Evolutionary conservation across 352 stramenopile species (phyloP), one percentile per base, ranked within the genome.

Genomic region (Pythium phragmitis): DNA sequence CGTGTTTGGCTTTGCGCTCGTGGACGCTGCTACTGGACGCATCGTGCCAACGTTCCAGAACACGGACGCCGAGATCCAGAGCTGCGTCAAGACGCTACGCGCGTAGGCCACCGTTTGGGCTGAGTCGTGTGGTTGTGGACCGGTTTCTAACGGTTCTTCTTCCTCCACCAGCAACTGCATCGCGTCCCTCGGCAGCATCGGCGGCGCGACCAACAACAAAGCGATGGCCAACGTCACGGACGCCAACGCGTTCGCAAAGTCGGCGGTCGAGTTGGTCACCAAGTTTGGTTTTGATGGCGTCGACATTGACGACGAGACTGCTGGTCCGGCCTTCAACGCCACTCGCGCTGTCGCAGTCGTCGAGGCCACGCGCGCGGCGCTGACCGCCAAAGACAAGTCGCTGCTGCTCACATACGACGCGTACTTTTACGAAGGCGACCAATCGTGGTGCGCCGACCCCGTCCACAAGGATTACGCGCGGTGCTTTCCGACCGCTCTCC

Each of bases 271-370:
- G 21, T 67, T 93, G 7, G 69, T 91, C 28, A 34, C 68, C 1
- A 89, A 86, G 49, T 93, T 89, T 53, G 78, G 67, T 9, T 90
- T 93, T 55, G 77, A 86, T 19, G 85, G 85, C 12, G 26, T 93
- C 19, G 85, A 93, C 54, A 69, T 93, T 1, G 85, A 93, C 53
- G 80, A 93, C 56, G 85, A 93, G 73, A 85, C 73, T 0, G 80
- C 89, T 19, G 82, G 80, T n/a, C 5, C 64, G 1, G 68, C 84
- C 33, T 93, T 87, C 46, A 76, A 82, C 53, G 69, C 73, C 8
- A 47, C 76, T n/a, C 75, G 70, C 28, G 72, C 85, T 5, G 57
- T 89, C 11, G 70, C 46, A 6, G 58, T 85, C 45, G 62, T 93
- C 45, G 70, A 80, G 57, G 71, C 79, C 6, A 87, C 79, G 8